Evolutionary conservation across 768 basidiomycete species (phyloP), one percentile per base, ranked within the genome.

Genomic region (Daedaleopsis nitida): DNA sequence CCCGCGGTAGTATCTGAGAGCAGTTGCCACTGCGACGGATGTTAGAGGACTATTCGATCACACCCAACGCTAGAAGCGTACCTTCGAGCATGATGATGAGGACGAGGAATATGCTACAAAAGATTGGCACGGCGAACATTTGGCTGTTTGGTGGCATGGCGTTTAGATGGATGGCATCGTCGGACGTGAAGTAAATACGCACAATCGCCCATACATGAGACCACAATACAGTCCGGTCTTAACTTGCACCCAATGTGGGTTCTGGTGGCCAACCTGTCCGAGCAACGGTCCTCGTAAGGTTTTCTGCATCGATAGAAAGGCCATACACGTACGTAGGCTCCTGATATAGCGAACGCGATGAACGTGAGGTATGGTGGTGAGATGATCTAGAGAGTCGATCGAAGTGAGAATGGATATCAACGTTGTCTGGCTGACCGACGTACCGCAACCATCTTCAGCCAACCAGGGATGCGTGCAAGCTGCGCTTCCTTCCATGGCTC

Each of bases 141-240:
- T 57, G 58, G 24, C 59, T 64, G 63, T 12, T 1, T 32, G 27
- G 27, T 32, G 27, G 27, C n/a, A 34, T 44, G 8, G 11, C 1
- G 16, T 13, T 16, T 49, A 32, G 14, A 17, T 1, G n/a, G 13
- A 13, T 11, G 35, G 2, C 4, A n/a, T 27, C 51, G 34, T 11
- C 13, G 39, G 45, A 27, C 8, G 1, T 14, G n/a, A 8, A 14
- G 16, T 21, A 11, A 13, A 42, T 37, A 59, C 62, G 14, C 23
- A 64, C 62, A 64, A 64, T 5, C 34, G 38, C 23, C 62, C 62
- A n/a, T 59, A 43, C n/a, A 42, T 45, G 13, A 64, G 52, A 9
- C 62, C 62, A 55, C 85, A 86, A 70, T 84, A 85, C 47, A 86
- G 64, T 35, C 81, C 80, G 67, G 83, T 84, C 48, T 70, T 58